Evolutionary conservation across 805 yeast species (phyloP).

Genomic region (Metschnikowia cubensis): DNA sequence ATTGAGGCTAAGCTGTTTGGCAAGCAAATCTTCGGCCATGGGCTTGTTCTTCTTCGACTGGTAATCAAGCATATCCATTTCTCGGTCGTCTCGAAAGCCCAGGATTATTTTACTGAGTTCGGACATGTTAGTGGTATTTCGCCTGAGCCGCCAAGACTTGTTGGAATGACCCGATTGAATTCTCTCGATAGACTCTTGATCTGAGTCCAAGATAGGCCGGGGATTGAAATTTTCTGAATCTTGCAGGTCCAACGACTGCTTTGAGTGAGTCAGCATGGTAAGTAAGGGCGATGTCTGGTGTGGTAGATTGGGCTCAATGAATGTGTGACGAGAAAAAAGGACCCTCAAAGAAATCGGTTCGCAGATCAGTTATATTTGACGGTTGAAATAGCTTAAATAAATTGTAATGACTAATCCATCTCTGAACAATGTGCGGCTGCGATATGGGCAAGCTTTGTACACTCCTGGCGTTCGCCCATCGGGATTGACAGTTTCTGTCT

Average conservation of each 20-base stretch:
- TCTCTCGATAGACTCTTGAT: conserved; percentile 2
- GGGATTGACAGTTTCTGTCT: not conserved
- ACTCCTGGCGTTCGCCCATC: not conserved
- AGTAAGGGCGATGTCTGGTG: not conserved
- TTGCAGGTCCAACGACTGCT: conserved; percentile 5
- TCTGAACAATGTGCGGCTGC: conserved; percentile 1
- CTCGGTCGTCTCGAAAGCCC: conserved; percentile 17
- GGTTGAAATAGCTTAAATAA: not conserved
- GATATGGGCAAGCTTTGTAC: not conserved
- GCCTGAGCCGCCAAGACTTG: conserved; percentile 7
- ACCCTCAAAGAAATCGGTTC: not conserved
- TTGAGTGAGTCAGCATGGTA: conserved; percentile 8
- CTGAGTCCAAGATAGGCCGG: conserved; percentile 4
- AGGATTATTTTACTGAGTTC: conserved; percentile 16
- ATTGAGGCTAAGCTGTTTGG: conserved; percentile 7
- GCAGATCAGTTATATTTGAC: not conserved
- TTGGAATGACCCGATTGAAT: conserved; percentile 5
- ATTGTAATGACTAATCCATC: not conserved
- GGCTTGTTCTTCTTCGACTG: conserved; percentile 10
- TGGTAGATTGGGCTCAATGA: not conserved
- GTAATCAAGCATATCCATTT: conserved; percentile 13
- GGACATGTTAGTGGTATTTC: conserved; percentile 11
- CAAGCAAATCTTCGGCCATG: conserved; percentile 13
- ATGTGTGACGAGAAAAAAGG: not conserved
- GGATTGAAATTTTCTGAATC: conserved; percentile 9